Evolutionary conservation across 345 rosid species (phyloP), one percentile per base, ranked within the genome.

Genomic region (Turnera subulata): DNA sequence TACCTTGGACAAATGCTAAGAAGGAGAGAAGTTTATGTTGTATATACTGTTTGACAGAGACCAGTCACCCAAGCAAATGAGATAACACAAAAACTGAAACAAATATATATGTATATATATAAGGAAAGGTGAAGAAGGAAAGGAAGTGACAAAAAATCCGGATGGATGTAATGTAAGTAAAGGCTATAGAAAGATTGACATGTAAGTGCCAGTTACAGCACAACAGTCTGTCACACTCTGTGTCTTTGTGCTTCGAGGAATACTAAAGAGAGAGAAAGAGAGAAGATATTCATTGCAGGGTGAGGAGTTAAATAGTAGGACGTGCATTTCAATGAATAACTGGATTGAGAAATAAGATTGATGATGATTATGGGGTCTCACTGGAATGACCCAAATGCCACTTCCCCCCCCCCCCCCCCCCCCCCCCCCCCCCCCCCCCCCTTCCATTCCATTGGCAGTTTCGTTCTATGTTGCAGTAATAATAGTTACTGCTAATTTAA

Each of bases 371-470:
- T 43, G 11, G 54, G 49, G 50, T 22, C 13, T 17, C 2, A 8
- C 20, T 20, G 14, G 60, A 65, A 52, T 63, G 64, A 45, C 73
- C 10, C 29, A 50, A 55, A 48, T 68, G 71, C 66, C 79, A 40
- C 60, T 33, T 4, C 16, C 50, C 22, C 26, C 16, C 37, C 43
- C 19, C 46, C 22, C 23, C 15, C 37, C 43, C n/a, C n/a, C n/a
- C n/a, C n/a, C n/a, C n/a, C n/a, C n/a, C n/a, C n/a, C n/a, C n/a
- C n/a, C n/a, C n/a, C n/a, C n/a, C n/a, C n/a, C n/a, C n/a, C n/a
- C n/a, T n/a, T n/a, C n/a, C n/a, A n/a, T n/a, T n/a, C n/a, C n/a
- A n/a, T n/a, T 20, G 63, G 24, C 18, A 0, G 46, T 44, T 63
- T n/a, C 14, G 17, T 29, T 22, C 5, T 0, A 25, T 14, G 5